Percentiles rank a stretch among this genome's conserved stretches.
Conservation (phyloP, 768 basidiomycete genomes). For the Cystoderma amianthinum region DNA sequence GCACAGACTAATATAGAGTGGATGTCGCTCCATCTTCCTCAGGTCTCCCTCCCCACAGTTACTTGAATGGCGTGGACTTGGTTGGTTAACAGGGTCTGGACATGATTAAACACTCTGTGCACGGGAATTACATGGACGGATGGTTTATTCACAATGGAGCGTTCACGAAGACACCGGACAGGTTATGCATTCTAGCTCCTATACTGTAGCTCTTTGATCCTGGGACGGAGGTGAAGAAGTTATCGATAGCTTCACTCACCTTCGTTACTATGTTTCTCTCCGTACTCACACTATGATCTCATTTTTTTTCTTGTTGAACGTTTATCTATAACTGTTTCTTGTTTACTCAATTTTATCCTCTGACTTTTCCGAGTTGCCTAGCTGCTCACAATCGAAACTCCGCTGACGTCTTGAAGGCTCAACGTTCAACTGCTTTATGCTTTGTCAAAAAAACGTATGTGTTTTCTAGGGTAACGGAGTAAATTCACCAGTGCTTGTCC, state of each 20-base stretch:
- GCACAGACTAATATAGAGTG: constrained; percentile 1
- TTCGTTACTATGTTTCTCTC: too few relatives aligned
- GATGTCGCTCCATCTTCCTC: background rate
- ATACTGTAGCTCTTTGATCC: background rate
- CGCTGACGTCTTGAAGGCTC: too few relatives aligned
- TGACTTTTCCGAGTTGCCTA: too few relatives aligned
- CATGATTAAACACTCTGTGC: background rate
- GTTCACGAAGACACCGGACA: background rate
- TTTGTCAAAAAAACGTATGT: too few relatives aligned
- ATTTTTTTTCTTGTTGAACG: too few relatives aligned
- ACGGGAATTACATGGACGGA: background rate
- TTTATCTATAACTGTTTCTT: too few relatives aligned
- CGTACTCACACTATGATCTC: too few relatives aligned
- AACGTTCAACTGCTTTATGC: too few relatives aligned
- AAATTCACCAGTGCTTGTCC: too few relatives aligned
- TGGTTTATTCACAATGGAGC: background rate
- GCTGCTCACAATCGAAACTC: too few relatives aligned
- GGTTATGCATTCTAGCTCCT: background rate
- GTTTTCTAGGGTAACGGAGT: too few relatives aligned
- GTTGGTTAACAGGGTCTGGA: background rate
- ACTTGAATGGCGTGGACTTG: background rate
- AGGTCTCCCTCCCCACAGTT: background rate
- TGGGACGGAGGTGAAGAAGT: background rate
- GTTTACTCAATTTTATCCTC: too few relatives aligned
- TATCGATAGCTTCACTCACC: background rate